These are phyloP conservation scores for Exobasidium cylindrosporum DNA, from an alignment of 1,284 basidiomycete genomes.

Conservation along the genomic window DNA sequence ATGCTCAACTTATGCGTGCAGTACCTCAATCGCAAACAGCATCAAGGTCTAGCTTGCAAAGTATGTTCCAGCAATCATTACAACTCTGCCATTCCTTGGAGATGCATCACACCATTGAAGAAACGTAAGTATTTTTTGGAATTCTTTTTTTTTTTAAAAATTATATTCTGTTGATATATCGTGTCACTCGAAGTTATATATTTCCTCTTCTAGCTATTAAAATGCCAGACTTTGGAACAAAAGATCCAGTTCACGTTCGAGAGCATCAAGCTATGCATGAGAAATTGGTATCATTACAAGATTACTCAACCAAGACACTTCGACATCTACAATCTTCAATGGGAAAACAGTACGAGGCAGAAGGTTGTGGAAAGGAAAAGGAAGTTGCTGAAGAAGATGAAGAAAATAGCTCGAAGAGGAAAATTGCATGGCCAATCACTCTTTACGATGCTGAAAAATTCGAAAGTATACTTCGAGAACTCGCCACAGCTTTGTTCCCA, in stretches of 20 bases:
- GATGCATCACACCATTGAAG: conserved; percentile 46
- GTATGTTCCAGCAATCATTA: conserved; percentile 21
- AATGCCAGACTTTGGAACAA: conserved; percentile 38
- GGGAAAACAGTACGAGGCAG: conserved; percentile 8
- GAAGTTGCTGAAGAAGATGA: conserved; percentile 19
- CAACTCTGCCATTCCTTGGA: conserved; percentile 28
- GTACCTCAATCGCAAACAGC: conserved; percentile 21
- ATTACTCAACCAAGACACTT: conserved; percentile 11
- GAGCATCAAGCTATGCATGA: conserved; percentile 37
- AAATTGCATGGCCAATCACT: conserved; percentile 18
- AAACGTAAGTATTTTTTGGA: too few species aligned
- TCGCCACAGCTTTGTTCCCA: conserved; percentile 29
- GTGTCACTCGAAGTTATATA: too few species aligned
- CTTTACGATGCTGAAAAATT: conserved; percentile 30
- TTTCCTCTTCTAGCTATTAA: conserved; percentile 40
- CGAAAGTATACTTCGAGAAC: conserved; percentile 13
- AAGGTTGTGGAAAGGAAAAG: conserved; percentile 11
- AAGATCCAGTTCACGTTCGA: conserved; percentile 22
- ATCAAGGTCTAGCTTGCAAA: conserved; percentile 1
- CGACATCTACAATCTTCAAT: conserved; percentile 1
- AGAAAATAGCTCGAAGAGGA: conserved; percentile 8
- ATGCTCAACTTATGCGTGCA: conserved; percentile 22
- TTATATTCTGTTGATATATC: too few species aligned
- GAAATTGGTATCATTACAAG: conserved; percentile 21
- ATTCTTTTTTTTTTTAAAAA: too few species aligned